Evolutionary conservation across 2,329 filamentous ascomycete species (phyloP), one percentile per base, ranked within the genome.

Genomic region (Alternaria sp.): DNA sequence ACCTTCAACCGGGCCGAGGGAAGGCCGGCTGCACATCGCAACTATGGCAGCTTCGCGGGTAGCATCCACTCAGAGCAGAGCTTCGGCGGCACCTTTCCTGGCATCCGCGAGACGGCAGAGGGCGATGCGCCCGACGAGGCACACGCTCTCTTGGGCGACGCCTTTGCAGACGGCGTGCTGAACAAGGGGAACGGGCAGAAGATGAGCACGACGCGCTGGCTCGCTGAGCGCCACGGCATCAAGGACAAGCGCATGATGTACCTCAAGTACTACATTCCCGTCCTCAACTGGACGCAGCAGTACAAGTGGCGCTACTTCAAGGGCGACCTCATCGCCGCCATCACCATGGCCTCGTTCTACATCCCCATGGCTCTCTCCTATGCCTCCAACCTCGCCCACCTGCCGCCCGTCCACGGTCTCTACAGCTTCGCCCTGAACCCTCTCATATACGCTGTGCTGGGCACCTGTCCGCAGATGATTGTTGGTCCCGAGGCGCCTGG

Each of bases 341-440:
- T 98, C 66, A 98, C 96, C n/a, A 91, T 99, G 83, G 93, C 95
- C n/a, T 97, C 94, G 25, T 96, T 99, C 83, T 99, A 99, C 79
- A 91, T 99, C 40, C 96, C 96, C 55, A 97, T 99, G 94, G 91
- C 93, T 0, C 87, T 99, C 13, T 98, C 96, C 0, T 91, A 96
- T 67, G 93, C 96, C 59, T 89, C 93, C 44, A 98, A 98, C 76
- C 89, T 99, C 45, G 93, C 91, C 6, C 96, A 98, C 77, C 89
- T 97, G 2, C 93, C 95, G 9, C 91, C 96, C 0, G 94, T 98
- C 73, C 95, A 97, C 75, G 96, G 96, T 1, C 86, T 99, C 4
- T 99, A 98, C 81, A 89, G 92, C 15, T 98, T 97, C 77, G 92
- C 96, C 66, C 93, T 98, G 83, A 94, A 94, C 62, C 96, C 96